Conservation (phyloP, 2,329 filamentous ascomycete species). For the Penicillium sp. region DNA sequence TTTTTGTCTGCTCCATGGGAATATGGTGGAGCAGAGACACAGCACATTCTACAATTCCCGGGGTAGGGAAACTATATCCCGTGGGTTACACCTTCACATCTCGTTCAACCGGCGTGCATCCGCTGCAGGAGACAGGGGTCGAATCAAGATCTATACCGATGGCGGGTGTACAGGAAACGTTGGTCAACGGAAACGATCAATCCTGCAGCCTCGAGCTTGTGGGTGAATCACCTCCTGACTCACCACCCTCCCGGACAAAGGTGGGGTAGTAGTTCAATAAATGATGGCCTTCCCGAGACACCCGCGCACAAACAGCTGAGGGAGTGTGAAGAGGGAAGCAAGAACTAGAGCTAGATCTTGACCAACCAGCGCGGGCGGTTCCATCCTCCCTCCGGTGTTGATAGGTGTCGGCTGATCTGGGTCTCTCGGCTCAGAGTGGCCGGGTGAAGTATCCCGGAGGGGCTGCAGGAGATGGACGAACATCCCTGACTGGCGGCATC, state of each 20-base stretch:
- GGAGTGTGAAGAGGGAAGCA: not conserved
- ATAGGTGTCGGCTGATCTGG: conserved; percentile 27
- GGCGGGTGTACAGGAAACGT: not conserved
- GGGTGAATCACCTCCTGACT: conserved; percentile 11
- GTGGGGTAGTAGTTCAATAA: conserved; percentile 5
- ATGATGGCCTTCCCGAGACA: conserved; percentile 15
- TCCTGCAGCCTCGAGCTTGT: not conserved
- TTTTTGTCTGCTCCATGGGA: not conserved
- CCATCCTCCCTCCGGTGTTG: conserved; percentile 12
- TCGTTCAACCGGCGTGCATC: not conserved
- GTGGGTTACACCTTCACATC: conserved; percentile 2
- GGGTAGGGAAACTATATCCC: not conserved
- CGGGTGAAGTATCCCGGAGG: conserved; percentile 1
- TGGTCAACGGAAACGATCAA: not conserved
- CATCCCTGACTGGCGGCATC: not conserved
- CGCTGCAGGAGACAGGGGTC: not conserved
- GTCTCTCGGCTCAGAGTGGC: conserved; percentile 1
- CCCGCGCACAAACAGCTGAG: conserved; percentile 1
- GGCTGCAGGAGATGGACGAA: not conserved
- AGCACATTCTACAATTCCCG: not conserved
- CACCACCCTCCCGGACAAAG: not conserved
- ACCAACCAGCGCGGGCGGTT: conserved; percentile 12
- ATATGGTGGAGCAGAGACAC: not conserved
- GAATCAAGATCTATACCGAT: conserved; percentile 1
- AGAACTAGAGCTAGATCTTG: conserved; percentile 3